Conservation (phyloP, 176 grass and related monocot genomes). For the Lolium multiflorum region DNA sequence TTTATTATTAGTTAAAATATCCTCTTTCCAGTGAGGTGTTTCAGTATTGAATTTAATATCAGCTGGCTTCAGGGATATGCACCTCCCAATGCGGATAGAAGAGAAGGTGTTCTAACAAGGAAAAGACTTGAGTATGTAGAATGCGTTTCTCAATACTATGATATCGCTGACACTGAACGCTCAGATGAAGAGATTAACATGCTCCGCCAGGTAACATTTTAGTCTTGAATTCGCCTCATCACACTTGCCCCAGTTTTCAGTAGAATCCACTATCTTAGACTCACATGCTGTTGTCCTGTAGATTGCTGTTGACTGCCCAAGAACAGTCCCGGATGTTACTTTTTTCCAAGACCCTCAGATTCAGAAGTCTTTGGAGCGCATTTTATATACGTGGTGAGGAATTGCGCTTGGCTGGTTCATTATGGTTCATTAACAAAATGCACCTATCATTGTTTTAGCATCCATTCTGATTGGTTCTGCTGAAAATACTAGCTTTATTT, state of each 20-base stretch:
- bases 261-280: conserved; percentile 13
- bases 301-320: conserved; percentile 85
- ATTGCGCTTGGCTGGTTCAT: conserved; percentile 25
- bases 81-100: conserved; percentile 93
- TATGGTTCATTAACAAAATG: background rate
- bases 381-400: conserved; percentile 95
- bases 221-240: background rate
- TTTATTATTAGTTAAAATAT: background rate
- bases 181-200: conserved; percentile 99
- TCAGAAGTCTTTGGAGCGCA: conserved; percentile 91
- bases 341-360: conserved; percentile 78
- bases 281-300: conserved; percentile 19
- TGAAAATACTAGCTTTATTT: background rate
- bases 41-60: conserved; percentile 76
- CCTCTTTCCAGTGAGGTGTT: conserved; percentile 29
- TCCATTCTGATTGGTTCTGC: background rate
- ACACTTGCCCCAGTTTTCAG: background rate
- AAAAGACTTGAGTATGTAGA: conserved; percentile 98
- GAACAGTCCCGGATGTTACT: conserved; percentile 77
- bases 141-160: conserved; percentile 95
- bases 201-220: conserved; percentile 82
- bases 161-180: conserved; percentile 84
- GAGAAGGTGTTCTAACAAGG: conserved; percentile 82
- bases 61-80: conserved; percentile 96
- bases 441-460: background rate